Base-by-base conservation (phyloP, 2,329 filamentous ascomycete genomes). In the Periconia sp. region DNA sequence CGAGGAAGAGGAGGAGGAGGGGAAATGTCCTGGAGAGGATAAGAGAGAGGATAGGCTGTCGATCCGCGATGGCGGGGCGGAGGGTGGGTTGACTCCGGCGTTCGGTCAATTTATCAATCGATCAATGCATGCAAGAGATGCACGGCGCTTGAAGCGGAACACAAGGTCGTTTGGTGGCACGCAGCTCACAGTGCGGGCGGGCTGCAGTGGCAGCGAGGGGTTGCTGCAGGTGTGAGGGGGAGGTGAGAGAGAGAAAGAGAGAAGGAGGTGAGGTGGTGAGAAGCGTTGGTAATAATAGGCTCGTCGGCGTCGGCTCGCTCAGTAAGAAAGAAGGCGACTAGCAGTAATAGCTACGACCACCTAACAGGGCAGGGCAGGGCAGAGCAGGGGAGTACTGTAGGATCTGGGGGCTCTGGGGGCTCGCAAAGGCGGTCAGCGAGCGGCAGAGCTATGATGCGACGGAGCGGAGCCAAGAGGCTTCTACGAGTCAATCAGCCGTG, bases 1-100 rank as follows among this genome's bases (percentile, higher is more conserved):
- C 50, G 61, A 50, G 30, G 33, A 37, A 37, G 33, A 19, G 52
- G 61, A 50, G 30, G 33, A 37, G 13, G 33, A 37, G 60, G 63
- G 49, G 52, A 57, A 59, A 60, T 60, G 58, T 55, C 55, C 57
- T 37, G 33, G 33, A 37, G 33, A 6, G 11, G 33, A 37, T 37
- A n/a, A n/a, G 11, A 14, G 33, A 37, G 62, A 60, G 60, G 64
- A 62, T 42, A 53, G 41, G 57, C 41, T 52, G 61, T 57, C 56
- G 53, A 61, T 58, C 55, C 52, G 61, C 55, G 51, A 68, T 68
- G 63, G 69, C 62, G 69, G 68, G 65, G 63, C 58, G 57, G 63
- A 62, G 45, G 23, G 15, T 35, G 42, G 19, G 47, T 37, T 37
- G 33, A 14, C 33, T 37, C 40, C 23, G 41, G 15, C 15, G 48